Percentiles rank a stretch among this genome's conserved stretches.
Conservation (phyloP, 1,284 basidiomycete species). For the Schizopora paradoxa region DNA sequence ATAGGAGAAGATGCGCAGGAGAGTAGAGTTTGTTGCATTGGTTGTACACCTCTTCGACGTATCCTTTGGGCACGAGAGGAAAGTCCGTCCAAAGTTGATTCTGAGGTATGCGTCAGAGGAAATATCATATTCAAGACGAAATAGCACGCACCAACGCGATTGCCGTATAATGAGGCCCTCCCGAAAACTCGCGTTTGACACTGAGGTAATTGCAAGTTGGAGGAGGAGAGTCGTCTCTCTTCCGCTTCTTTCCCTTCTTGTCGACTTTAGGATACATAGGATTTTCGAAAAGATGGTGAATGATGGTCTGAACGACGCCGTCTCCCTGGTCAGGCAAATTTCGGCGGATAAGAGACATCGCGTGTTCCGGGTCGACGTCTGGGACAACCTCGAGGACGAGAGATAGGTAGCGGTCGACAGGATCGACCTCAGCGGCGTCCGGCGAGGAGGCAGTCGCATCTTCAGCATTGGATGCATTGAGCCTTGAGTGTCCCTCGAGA, state of each 20-base stretch:
- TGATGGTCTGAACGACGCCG: constrained; percentile 44
- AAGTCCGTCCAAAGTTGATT: constrained; percentile 52
- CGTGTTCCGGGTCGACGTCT: constrained; percentile 53
- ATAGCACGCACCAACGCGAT: constrained; percentile 42
- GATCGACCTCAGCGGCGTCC: neutral
- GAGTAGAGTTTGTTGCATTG: constrained; percentile 47
- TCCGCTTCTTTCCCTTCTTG: constrained; percentile 37
- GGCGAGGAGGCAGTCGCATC: neutral
- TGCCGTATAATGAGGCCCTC: constrained; percentile 41
- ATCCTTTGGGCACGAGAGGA: constrained; percentile 47
- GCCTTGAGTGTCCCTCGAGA: too few relatives aligned
- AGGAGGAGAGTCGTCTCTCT: constrained; percentile 34
- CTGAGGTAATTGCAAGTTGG: constrained; percentile 40
- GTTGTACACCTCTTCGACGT: constrained; percentile 40
- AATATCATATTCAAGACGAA: neutral
- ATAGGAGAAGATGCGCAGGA: constrained; percentile 47
- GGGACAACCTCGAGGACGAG: constrained; percentile 63
- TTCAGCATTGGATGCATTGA: neutral
- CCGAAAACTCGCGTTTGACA: constrained; percentile 36
- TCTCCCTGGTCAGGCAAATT: constrained; percentile 29
- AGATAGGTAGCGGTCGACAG: constrained; percentile 29
- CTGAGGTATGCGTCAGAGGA: constrained; percentile 28
- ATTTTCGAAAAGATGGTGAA: constrained; percentile 59
- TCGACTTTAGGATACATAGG: constrained; percentile 54
- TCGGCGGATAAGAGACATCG: constrained; percentile 39